Conservation (phyloP, 176 grass and related monocot species). For the Metroxylon sagu region DNA sequence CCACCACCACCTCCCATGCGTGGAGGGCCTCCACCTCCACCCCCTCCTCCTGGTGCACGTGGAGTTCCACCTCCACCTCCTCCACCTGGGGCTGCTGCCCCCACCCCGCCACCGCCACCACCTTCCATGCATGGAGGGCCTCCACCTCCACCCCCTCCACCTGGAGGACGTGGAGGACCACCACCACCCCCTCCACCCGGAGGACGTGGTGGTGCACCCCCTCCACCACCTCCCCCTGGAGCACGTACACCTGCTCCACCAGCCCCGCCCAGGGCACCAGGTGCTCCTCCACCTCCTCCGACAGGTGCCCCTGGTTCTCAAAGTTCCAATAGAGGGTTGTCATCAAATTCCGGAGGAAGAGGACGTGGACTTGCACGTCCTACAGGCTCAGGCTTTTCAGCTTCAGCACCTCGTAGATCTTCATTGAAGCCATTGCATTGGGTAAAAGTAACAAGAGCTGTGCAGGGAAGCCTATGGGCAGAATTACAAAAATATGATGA, state of each 20-base stretch:
- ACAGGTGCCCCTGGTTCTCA: constrained; percentile 1
- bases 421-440: constrained; percentile 88
- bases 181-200: constrained; percentile 66
- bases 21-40: constrained; percentile 17
- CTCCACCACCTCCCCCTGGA: constrained; percentile 53
- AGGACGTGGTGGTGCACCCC: constrained; percentile 33
- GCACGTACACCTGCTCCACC: constrained; percentile 46
- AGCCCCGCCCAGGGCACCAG: constrained; percentile 71
- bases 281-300: constrained; percentile 54
- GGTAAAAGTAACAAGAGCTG: constrained; percentile 81
- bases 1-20: constrained; percentile 12
- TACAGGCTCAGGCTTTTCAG: constrained; percentile 33
- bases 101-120: background rate
- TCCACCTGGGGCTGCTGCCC: background rate
- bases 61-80: background rate
- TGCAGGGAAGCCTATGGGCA: constrained; percentile 96
- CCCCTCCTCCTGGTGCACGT: constrained; percentile 6
- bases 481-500: constrained; percentile 79
- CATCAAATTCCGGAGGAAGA: constrained; percentile 36
- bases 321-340: constrained; percentile 33
- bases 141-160: constrained; percentile 50
- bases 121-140: constrained; percentile 7
- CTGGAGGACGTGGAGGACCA: constrained; percentile 38
- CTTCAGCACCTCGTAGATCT: constrained; percentile 55
- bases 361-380: constrained; percentile 47